Evolutionary conservation across 108 stramenopile species (phyloP).

Genomic region (Pseudonitzschia delicatissima): DNA sequence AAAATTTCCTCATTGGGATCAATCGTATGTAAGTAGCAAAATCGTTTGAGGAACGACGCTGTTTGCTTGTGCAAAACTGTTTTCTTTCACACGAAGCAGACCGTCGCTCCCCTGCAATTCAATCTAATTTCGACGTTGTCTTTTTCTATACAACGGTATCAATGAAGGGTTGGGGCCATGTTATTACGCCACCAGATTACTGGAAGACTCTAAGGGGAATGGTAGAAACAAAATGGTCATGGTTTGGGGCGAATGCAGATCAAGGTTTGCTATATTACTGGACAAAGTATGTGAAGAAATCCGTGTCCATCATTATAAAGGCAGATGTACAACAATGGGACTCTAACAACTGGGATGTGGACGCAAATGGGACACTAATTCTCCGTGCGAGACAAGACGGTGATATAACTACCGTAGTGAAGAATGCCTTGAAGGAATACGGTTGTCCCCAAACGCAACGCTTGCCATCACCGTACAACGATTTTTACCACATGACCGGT

Average conservation of each 20-base stretch:
- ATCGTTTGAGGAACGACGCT: neutral
- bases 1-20: constrained; percentile 28
- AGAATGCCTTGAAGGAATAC: neutral
- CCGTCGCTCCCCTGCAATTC: neutral
- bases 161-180: constrained; percentile 28
- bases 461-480: constrained; percentile 26
- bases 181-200: constrained; percentile 18
- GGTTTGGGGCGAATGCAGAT: constrained; percentile 41
- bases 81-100: neutral
- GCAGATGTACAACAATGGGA: constrained; percentile 35
- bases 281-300: constrained; percentile 33
- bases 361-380: no score
- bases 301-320: constrained; percentile 24
- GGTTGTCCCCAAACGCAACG: neutral
- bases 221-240: constrained; percentile 33
- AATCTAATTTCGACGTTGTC: neutral
- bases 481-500: constrained; percentile 44
- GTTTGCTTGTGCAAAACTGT: neutral
- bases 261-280: constrained; percentile 55
- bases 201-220: constrained; percentile 1
- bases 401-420: neutral
- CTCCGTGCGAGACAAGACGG: no score
- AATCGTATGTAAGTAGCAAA: constrained; percentile 2
- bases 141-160: neutral
- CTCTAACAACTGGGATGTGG: neutral